Percentiles rank a stretch among this genome's conserved stretches.
These are phyloP conservation scores for Lepidopterella palustris DNA, from an alignment of 495 filamentous ascomycete species.

Conservation along the genomic window DNA sequence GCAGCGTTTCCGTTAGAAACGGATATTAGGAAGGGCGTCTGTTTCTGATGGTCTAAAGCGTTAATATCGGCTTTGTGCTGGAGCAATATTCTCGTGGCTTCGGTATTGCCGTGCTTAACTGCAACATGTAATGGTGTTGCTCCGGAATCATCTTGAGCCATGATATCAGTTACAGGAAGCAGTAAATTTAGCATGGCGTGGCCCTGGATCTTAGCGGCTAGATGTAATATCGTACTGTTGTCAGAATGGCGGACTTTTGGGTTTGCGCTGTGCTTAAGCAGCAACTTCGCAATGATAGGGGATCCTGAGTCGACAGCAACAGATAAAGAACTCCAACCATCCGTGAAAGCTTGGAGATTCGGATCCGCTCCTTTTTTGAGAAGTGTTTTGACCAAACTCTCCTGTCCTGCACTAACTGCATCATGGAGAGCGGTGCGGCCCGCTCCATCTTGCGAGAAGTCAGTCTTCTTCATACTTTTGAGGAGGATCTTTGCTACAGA, in stretches of 20 bases:
- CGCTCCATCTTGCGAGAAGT: neutral
- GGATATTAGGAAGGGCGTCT: neutral
- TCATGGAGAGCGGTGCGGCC: neutral
- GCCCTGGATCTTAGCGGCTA: neutral
- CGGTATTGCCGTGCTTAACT: neutral
- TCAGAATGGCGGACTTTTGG: neutral
- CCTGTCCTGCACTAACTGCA: neutral
- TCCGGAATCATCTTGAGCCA: neutral
- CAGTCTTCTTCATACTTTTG: neutral
- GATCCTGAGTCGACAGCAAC: neutral
- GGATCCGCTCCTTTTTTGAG: neutral
- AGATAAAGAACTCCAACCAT: neutral
- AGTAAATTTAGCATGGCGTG: neutral
- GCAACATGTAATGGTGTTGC: neutral
- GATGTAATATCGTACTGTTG: neutral
- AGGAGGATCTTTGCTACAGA: neutral
- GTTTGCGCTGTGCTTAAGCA: neutral
- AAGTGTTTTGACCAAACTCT: neutral
- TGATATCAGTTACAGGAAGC: neutral
- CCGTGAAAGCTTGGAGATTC: neutral
- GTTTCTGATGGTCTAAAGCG: neutral
- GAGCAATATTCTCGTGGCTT: neutral
- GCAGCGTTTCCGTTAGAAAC: neutral
- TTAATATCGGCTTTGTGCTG: neutral
- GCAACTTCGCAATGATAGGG: neutral